Base-by-base conservation (phyloP, 306 rosid genomes). In the Dryas alaskensis region DNA sequence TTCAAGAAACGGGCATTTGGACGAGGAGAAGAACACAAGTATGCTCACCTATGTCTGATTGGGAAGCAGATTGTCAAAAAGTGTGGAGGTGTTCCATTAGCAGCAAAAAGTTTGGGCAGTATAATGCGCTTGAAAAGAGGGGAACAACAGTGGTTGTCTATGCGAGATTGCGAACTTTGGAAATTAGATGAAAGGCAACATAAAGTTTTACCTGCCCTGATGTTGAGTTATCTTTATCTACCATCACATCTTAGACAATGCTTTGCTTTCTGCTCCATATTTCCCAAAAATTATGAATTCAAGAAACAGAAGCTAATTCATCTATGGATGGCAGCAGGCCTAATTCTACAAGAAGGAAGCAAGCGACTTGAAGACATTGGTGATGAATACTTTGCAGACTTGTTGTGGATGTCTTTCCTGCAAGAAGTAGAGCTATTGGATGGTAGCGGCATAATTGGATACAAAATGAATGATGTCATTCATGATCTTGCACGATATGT, bases 321-420 rank as follows among this genome's bases (percentile, higher is more conserved):
- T 3, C 22, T 70, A 8, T 78, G 77, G 81, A 72, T 78, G 73
- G 73, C 55, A 3, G 73, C 55, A 39, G 77, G 72, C 8, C 71
- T 78, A 0, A n/a, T 75, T 65, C 55, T 25, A 53, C 22, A 6
- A 37, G 27, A 8, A 9, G 58, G 68, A 4, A 2, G 72, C 11
- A 65, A 54, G 60, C n/a, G 48, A 27, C 72, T 50, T 4, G 78
- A 75, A 52, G 78, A 75, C 54, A 66, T 9, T 13, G 70, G 77
- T 10, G 54, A 39, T 1, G 77, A 12, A 16, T 76, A 76, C 10
- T 59, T 76, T n/a, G 6, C 46, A 0, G 69, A 50, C 14, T 64
- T 77, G n/a, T 19, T 60, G 1, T 70, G 72, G 73, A 70, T 72
- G 44, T 71, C 81, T 0, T 70, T 78, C 60, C 63, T 78, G n/a